These are phyloP conservation scores for Nemania diffusa DNA, from an alignment of 2,329 filamentous ascomycete genomes.

Conservation along the genomic window DNA sequence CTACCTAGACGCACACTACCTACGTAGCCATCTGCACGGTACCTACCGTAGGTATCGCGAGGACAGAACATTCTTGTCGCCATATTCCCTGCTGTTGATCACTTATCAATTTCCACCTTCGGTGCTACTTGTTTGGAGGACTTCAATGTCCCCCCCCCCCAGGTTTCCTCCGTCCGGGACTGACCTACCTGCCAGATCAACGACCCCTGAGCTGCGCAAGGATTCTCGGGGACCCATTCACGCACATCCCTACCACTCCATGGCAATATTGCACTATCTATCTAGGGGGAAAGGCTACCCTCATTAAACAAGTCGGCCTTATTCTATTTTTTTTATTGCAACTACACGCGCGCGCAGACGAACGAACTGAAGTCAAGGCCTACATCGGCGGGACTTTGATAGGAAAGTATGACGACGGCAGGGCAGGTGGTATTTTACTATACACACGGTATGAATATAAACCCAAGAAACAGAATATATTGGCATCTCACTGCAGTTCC, in stretches of 20 bases:
- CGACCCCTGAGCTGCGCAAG: slow-evolving; percentile 33
- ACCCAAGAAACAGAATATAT: not conserved
- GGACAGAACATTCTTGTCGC: slow-evolving; percentile 15
- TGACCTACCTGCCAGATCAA: slow-evolving; percentile 28
- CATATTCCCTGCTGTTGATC: slow-evolving; percentile 42
- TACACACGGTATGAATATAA: slow-evolving; percentile 2
- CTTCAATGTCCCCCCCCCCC: slow-evolving; percentile 11
- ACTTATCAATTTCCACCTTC: slow-evolving; percentile 37
- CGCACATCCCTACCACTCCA: slow-evolving; percentile 19
- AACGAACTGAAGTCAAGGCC: not conserved
- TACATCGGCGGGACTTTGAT: not conserved
- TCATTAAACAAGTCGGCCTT: slow-evolving; percentile 33
- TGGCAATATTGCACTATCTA: slow-evolving; percentile 24
- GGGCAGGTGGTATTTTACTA: slow-evolving; percentile 1
- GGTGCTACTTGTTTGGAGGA: slow-evolving; percentile 22
- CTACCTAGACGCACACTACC: not conserved
- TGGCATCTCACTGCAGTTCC: slow-evolving; percentile 6
- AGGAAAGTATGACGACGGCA: not conserved
- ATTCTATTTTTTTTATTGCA: slow-evolving; percentile 12
- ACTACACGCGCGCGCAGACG: not conserved
- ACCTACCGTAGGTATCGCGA: not conserved
- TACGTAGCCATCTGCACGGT: slow-evolving; percentile 28
- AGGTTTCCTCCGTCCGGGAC: slow-evolving; percentile 8
- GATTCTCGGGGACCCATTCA: slow-evolving; percentile 31
- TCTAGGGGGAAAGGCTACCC: slow-evolving; percentile 22